Evolutionary conservation across 306 rosid species (phyloP).

Genomic region (Cicer cuneatum): DNA sequence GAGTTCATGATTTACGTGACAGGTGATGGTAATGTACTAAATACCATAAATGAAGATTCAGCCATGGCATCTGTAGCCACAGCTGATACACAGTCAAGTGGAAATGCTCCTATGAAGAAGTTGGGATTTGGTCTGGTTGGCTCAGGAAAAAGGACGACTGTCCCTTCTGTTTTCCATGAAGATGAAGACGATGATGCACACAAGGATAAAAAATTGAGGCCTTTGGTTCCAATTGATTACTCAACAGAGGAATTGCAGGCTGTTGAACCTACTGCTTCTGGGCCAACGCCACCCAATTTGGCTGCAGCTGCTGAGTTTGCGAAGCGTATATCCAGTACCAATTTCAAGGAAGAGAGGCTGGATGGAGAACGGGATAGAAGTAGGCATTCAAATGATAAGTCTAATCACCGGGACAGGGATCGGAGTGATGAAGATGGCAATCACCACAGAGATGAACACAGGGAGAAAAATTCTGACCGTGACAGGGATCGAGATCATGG

Average conservation of each 20-base stretch:
- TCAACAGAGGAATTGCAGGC: conserved; percentile 96
- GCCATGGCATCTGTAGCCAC: conserved; percentile 53
- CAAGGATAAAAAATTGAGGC: conserved; percentile 97
- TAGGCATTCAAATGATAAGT: conserved; percentile 74
- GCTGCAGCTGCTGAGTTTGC: conserved; percentile 99
- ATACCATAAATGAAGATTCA: conserved; percentile 64
- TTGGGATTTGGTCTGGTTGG: conserved; percentile 96
- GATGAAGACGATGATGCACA: conserved; percentile 96
- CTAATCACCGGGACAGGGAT: conserved; percentile 78
- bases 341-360: conserved; percentile 78
- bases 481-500: conserved; percentile 75
- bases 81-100: conserved; percentile 69
- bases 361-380: conserved; percentile 83
- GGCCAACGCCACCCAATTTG: conserved; percentile 78
- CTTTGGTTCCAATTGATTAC: conserved; percentile 97
- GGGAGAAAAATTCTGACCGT: conserved; percentile 60
- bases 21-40: conserved; percentile 66
- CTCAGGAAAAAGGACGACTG: conserved; percentile 93
- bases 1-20: conserved; percentile 47
- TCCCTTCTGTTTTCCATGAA: conserved; percentile 88
- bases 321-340: conserved; percentile 76
- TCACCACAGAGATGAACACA: conserved; percentile 75
- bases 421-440: conserved; percentile 65
- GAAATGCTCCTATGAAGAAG: conserved; percentile 74
- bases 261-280: conserved; percentile 71